A percentile compares a stretch with the other conserved stretches of the same genome.
These are phyloP conservation scores for Boletus reticulatus DNA, from an alignment of 768 basidiomycete genomes.

Conservation along the genomic window DNA sequence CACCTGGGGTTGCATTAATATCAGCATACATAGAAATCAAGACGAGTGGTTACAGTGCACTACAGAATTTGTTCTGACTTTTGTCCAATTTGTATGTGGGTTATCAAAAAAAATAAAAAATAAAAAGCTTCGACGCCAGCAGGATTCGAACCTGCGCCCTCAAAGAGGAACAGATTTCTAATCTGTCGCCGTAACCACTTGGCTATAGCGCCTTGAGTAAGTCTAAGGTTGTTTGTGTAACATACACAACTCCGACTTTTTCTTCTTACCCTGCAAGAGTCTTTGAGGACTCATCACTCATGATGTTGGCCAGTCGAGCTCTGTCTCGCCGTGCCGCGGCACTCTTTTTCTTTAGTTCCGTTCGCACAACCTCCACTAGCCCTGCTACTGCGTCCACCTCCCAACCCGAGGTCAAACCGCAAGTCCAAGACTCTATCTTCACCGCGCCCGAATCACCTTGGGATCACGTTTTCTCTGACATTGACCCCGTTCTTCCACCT, in stretches of 20 bases:
- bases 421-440: conserved; percentile 33
- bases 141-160: conserved; percentile 42
- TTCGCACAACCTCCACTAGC: background rate
- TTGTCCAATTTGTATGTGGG: too few species aligned
- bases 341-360: background rate
- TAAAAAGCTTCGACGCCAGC: conserved; percentile 34
- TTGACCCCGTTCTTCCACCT: conserved; percentile 31
- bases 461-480: conserved; percentile 53
- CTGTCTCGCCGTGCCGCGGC: conserved; percentile 1
- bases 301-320: conserved; percentile 22
- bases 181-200: conserved; percentile 81
- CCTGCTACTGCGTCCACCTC: conserved; percentile 1
- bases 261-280: background rate
- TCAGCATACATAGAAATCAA: too few species aligned
- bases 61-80: too few species aligned
- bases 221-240: background rate
- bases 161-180: conserved; percentile 50
- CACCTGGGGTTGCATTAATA: too few species aligned
- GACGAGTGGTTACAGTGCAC: too few species aligned
- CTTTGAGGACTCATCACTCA: background rate
- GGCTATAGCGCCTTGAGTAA: conserved; percentile 62
- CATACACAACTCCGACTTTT: background rate
- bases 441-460: conserved; percentile 39
- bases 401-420: background rate
- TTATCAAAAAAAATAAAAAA: background rate